These are phyloP conservation scores for Hypoxylon sp. DNA, from an alignment of 2,329 filamentous ascomycete species.

Conservation along the genomic window DNA sequence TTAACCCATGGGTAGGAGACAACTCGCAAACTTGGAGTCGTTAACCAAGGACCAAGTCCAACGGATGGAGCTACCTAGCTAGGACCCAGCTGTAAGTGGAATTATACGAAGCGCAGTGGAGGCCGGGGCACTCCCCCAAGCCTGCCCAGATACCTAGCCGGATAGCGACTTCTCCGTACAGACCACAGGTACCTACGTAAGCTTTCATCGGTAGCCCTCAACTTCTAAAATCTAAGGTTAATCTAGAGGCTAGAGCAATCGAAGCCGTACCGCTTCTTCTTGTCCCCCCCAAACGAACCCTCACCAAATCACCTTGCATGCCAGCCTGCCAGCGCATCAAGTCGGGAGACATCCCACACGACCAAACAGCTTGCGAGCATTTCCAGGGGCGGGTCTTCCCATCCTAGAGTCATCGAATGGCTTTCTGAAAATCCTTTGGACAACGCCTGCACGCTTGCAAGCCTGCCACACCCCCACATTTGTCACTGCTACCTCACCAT, in stretches of 20 bases:
- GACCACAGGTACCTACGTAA: conserved; percentile 25
- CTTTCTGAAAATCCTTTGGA: conserved; percentile 45
- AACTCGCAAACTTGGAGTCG: conserved; percentile 7
- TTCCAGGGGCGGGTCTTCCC: conserved; percentile 39
- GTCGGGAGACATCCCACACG: conserved; percentile 37
- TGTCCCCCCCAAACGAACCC: conserved; percentile 25
- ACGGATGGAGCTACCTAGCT: conserved; percentile 24
- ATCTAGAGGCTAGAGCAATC: conserved; percentile 32
- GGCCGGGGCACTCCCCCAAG: conserved; percentile 5
- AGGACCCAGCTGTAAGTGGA: conserved; percentile 22
- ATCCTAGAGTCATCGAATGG: conserved; percentile 39
- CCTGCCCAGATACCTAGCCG: conserved; percentile 25
- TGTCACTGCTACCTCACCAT: conserved; percentile 42
- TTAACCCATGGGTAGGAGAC: conserved; percentile 14
- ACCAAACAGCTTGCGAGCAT: conserved; percentile 41
- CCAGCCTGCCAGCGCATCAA: conserved; percentile 46
- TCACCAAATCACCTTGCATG: conserved; percentile 46
- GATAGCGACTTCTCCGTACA: conserved; percentile 33
- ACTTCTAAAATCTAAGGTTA: conserved; percentile 9
- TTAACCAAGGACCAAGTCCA: conserved; percentile 9
- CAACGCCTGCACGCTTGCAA: conserved; percentile 21
- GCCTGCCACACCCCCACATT: conserved; percentile 39
- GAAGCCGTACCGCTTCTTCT: conserved; percentile 32
- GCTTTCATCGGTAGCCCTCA: conserved; percentile 18
- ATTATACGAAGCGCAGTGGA: conserved; percentile 25